Evolutionary conservation across 805 yeast genomes (phyloP).

Genomic region (Ogataea polymorpha): DNA sequence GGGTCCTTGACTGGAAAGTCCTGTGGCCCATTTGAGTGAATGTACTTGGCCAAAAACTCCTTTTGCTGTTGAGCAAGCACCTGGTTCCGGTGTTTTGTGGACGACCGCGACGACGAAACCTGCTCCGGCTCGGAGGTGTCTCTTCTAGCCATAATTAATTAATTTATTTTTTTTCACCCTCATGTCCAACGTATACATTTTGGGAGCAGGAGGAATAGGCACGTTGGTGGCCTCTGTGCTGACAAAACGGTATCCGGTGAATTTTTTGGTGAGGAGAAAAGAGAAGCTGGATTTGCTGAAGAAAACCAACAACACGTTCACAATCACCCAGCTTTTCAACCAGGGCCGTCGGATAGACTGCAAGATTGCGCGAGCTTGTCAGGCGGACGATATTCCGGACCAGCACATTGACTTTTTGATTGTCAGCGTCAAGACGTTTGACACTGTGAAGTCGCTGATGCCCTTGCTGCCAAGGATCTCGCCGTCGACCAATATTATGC

Average conservation of each 20-base stretch:
- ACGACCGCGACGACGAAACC: slow-evolving; percentile 35
- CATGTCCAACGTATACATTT: slow-evolving; percentile 16
- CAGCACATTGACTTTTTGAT: slow-evolving; percentile 40
- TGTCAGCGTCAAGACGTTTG: slow-evolving; percentile 77
- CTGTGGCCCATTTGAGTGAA: slow-evolving; percentile 70
- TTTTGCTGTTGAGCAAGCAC: slow-evolving; percentile 68
- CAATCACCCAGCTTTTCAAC: slow-evolving; percentile 26
- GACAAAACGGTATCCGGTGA: slow-evolving; percentile 19
- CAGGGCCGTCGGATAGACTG: slow-evolving; percentile 11
- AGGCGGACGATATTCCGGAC: slow-evolving; percentile 20
- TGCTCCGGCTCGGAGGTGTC: slow-evolving; percentile 25
- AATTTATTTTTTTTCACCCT: neutral
- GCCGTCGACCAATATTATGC: slow-evolving; percentile 50
- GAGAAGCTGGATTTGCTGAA: slow-evolving; percentile 22
- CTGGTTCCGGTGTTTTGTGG: slow-evolving; percentile 58
- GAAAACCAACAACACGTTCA: slow-evolving; percentile 17
- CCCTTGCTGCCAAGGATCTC: slow-evolving; percentile 51
- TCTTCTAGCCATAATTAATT: slow-evolving; percentile 12
- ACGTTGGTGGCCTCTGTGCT: slow-evolving; percentile 28
- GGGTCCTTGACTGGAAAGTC: slow-evolving; percentile 52
- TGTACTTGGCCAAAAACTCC: slow-evolving; percentile 62
- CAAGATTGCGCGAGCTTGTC: slow-evolving; percentile 17
- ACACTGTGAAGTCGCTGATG: slow-evolving; percentile 59
- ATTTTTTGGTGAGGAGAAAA: slow-evolving; percentile 27
- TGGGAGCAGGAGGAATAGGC: slow-evolving; percentile 38